Conservation (phyloP, 2,329 filamentous ascomycete genomes). For the Xylariaceae sp. region DNA sequence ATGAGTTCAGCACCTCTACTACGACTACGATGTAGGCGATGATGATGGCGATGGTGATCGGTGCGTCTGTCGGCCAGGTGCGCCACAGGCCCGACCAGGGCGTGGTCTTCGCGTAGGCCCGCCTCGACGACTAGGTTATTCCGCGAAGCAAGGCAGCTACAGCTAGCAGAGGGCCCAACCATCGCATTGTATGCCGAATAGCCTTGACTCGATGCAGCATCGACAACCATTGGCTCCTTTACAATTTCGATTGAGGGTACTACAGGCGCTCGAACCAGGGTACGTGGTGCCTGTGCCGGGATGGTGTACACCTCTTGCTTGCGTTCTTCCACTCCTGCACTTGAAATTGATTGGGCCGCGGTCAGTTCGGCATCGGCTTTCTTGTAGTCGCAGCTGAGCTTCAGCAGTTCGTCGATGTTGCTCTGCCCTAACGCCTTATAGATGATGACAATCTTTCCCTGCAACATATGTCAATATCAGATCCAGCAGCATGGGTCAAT, state of each 20-base stretch:
- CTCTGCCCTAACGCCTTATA: constrained; percentile 80
- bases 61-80: constrained; percentile 35
- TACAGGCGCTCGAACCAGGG: constrained; percentile 27
- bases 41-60: constrained; percentile 35
- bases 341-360: constrained; percentile 43
- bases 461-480: constrained; percentile 31
- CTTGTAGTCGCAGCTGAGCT: constrained; percentile 72
- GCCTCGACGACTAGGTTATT: constrained; percentile 40
- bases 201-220: constrained; percentile 43
- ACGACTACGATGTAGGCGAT: constrained; percentile 34
- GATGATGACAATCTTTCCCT: constrained; percentile 78
- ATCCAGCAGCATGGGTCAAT: no score
- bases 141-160: constrained; percentile 32
- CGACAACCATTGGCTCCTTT: constrained; percentile 44
- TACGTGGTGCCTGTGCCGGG: constrained; percentile 31
- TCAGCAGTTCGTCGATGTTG: constrained; percentile 86
- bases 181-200: constrained; percentile 32
- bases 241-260: constrained; percentile 35
- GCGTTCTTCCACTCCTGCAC: constrained; percentile 46
- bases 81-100: constrained; percentile 38
- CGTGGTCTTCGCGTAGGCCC: constrained; percentile 33
- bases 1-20: constrained; percentile 49
- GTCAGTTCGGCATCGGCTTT: constrained; percentile 45
- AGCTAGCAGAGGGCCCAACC: constrained; percentile 16
- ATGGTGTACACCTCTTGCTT: constrained; percentile 39